Conservation (phyloP, 306 rosid genomes). For the Morella rubra region DNA sequence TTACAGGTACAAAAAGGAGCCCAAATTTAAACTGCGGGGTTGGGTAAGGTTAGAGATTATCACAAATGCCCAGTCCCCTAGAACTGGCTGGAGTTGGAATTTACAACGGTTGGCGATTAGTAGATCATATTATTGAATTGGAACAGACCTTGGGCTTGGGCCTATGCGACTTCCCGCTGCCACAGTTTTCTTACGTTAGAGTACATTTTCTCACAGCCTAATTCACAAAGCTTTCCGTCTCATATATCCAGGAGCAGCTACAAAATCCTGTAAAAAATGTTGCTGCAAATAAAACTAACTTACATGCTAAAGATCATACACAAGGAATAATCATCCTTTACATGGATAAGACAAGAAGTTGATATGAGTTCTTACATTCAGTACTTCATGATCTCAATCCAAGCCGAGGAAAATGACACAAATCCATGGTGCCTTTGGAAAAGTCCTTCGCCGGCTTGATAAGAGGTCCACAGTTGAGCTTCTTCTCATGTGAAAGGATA, state of each 20-base stretch:
- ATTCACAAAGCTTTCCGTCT: not conserved
- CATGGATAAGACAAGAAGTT: not conserved
- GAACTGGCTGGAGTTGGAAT: no score
- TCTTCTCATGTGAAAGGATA: slow-evolving; percentile 77
- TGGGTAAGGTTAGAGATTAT: no score
- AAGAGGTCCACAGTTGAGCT: not conserved
- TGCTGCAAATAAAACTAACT: not conserved
- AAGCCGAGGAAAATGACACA: not conserved
- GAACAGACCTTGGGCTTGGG: not conserved
- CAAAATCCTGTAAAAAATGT: not conserved
- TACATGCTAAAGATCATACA: not conserved
- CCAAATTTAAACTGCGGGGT: no score
- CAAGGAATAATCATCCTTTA: not conserved
- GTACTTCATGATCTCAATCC: not conserved
- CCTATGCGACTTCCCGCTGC: not conserved
- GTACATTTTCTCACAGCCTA: not conserved
- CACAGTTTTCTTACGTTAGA: not conserved
- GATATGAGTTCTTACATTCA: not conserved
- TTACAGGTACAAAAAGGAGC: no score
- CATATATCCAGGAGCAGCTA: not conserved
- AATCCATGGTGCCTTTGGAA: not conserved
- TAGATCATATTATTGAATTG: no score
- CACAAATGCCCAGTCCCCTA: no score
- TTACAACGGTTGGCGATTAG: no score
- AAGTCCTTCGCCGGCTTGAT: not conserved